Conservation (phyloP, 768 basidiomycete genomes). For the Amanita muscaria region DNA sequence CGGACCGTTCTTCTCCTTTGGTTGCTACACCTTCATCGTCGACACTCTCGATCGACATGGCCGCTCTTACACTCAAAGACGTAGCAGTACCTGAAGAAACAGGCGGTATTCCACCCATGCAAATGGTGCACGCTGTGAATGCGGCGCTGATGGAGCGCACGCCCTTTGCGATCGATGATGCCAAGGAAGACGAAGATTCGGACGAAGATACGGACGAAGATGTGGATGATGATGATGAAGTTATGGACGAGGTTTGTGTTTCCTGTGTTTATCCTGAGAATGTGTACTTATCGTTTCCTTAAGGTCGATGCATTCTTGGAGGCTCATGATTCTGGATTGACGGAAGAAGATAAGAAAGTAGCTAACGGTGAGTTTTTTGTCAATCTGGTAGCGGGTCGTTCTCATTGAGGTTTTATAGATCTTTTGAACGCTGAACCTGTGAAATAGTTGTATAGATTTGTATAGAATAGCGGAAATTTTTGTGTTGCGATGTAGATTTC, state of each 20-base stretch:
- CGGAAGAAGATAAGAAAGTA: conserved; percentile 69
- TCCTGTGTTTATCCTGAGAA: background rate
- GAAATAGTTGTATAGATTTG: conserved; percentile 23
- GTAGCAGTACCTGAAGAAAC: conserved; percentile 26
- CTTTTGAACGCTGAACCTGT: conserved; percentile 54
- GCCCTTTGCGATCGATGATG: conserved; percentile 96
- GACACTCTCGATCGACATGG: conserved; percentile 39
- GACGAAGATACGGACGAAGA: conserved; percentile 48
- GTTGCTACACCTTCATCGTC: conserved; percentile 14
- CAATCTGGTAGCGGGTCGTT: background rate
- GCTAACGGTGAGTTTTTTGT: conserved; percentile 50
- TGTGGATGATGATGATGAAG: conserved; percentile 47
- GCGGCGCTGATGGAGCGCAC: conserved; percentile 87
- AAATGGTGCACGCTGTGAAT: conserved; percentile 67
- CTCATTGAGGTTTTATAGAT: conserved; percentile 28
- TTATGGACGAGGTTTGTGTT: conserved; percentile 73
- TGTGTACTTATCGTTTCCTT: background rate
- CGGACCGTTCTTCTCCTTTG: background rate
- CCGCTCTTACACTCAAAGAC: conserved; percentile 22
- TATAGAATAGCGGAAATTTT: background rate
- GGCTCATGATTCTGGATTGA: conserved; percentile 81
- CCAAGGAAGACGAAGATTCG: conserved; percentile 75
- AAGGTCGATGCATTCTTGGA: conserved; percentile 92
- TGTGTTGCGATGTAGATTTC: background rate
- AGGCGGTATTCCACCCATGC: conserved; percentile 43